Conservation (phyloP, 768 basidiomycete genomes). For the Candolleomyces eurysporus region DNA sequence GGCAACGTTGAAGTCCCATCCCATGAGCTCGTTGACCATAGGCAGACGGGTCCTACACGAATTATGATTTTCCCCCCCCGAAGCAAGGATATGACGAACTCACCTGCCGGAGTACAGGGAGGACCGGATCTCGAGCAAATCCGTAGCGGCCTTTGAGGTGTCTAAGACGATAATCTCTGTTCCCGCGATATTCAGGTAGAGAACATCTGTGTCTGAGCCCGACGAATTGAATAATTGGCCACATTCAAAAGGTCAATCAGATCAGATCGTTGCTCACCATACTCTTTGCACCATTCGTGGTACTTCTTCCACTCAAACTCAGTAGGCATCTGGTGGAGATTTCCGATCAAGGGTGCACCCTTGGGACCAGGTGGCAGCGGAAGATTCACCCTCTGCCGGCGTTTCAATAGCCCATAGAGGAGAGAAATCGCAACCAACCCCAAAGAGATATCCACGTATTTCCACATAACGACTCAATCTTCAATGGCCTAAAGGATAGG, state of each 20-base stretch:
- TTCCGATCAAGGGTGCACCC: conserved; percentile 38
- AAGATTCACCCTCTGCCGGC: not conserved
- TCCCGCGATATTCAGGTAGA: conserved; percentile 23
- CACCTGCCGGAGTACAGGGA: conserved; percentile 31
- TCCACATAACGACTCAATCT: not conserved
- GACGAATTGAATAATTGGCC: not conserved
- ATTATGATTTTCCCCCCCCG: not conserved
- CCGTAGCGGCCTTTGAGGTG: conserved; percentile 28
- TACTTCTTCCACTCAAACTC: conserved; percentile 36
- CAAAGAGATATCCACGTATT: not conserved
- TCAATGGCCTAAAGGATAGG: not conserved
- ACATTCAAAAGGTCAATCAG: not conserved
- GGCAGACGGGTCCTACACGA: conserved; percentile 13
- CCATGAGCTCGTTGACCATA: conserved; percentile 21
- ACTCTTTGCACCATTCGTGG: conserved; percentile 37
- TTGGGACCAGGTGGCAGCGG: conserved; percentile 42
- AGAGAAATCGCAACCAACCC: not conserved
- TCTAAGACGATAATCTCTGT: conserved; percentile 28
- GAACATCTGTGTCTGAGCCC: conserved; percentile 21
- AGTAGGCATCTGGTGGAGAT: conserved; percentile 37
- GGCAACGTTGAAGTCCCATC: conserved; percentile 25
- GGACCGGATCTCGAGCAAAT: conserved; percentile 39
- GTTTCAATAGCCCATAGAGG: not conserved
- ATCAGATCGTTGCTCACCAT: conserved; percentile 23
- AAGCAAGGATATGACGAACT: not conserved